Conservation (phyloP, 2,329 filamentous ascomycete genomes). For the Epicoccum sorghinum region DNA sequence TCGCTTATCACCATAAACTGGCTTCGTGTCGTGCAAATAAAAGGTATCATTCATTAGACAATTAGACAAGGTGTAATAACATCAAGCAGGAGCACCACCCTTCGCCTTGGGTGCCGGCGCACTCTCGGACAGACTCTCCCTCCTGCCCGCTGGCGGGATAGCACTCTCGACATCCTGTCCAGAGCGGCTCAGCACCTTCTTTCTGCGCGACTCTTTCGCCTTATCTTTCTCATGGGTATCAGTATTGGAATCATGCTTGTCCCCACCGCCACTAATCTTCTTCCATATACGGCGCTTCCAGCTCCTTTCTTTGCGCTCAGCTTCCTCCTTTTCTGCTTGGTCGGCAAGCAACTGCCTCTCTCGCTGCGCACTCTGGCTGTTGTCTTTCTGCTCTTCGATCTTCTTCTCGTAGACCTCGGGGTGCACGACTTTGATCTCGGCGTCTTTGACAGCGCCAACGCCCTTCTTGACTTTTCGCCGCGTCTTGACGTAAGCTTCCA, state of each 20-base stretch:
- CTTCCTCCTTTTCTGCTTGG: conserved; percentile 54
- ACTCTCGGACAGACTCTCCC: conserved; percentile 23
- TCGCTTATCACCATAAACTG: too few relatives aligned
- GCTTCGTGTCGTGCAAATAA: background rate
- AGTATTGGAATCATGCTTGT: conserved; percentile 23
- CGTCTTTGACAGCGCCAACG: conserved; percentile 57
- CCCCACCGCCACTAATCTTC: conserved; percentile 25
- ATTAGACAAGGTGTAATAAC: background rate
- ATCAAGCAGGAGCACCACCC: conserved; percentile 1
- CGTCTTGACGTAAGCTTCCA: conserved; percentile 79
- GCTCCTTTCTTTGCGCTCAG: conserved; percentile 45
- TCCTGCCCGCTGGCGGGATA: conserved; percentile 42
- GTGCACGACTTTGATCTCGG: conserved; percentile 65
- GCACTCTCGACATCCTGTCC: conserved; percentile 46
- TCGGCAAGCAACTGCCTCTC: conserved; percentile 60
- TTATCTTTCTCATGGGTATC: conserved; percentile 24
- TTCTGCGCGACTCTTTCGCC: conserved; percentile 31
- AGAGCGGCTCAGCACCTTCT: conserved; percentile 37
- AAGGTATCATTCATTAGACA: conserved; percentile 3
- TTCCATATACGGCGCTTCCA: conserved; percentile 40
- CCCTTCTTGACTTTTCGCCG: conserved; percentile 66
- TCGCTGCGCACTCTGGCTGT: conserved; percentile 65
- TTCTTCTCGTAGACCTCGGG: conserved; percentile 62
- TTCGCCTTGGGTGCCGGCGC: background rate
- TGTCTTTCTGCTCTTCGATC: conserved; percentile 59